Base-by-base conservation (phyloP, 2,329 filamentous ascomycete species). In the Colletotrichum cuscutae region DNA sequence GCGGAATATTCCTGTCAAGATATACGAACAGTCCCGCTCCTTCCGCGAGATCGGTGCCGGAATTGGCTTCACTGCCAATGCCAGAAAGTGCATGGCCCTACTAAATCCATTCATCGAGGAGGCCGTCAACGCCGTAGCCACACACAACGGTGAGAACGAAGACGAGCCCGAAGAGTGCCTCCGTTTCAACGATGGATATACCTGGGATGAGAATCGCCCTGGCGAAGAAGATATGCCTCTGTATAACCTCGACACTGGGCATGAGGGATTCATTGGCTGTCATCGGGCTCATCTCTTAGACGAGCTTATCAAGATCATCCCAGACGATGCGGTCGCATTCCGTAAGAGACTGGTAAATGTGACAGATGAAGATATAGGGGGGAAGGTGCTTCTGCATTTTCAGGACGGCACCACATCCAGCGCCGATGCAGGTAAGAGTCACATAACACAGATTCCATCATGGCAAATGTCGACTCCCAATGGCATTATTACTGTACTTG, bases 41-140 rank as follows among this genome's bases (percentile, higher is more conserved):
- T 84, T 86, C 65, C 79, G 82, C 3, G 86, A 87, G 74, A 84
- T 86, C 66, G 87, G 87, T 0, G 86, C 87, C 0, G 87, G 87
- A 6, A 85, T 89, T 42, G 86, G 84, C 4, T 85, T 88, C 75
- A 85, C 82, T 11, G 84, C 85, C 19, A 88, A 87, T 72, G 86
- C 86, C 2, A 83, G 87, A 74, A 79, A 80, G 11, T 85, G 86
- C 13, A 84, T 89, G 53, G 28, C 30, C 8, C 22, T n/a, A 5
- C 28, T 54, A 3, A 80, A 73, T 73, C 3, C 59, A 0, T 76
- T 77, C 15, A 75, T 84, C 0, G 76, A 82, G 53, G 78, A 76
- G 0, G 81, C 83, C 0, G 86, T 81, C 77, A 81, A 83, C 71
- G 65, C 71, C 5, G 78, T 82, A 5, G 58, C 30, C n/a, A 37